These are phyloP conservation scores for Allium cepa DNA, from an alignment of 106 monocot species.

Conservation along the genomic window DNA sequence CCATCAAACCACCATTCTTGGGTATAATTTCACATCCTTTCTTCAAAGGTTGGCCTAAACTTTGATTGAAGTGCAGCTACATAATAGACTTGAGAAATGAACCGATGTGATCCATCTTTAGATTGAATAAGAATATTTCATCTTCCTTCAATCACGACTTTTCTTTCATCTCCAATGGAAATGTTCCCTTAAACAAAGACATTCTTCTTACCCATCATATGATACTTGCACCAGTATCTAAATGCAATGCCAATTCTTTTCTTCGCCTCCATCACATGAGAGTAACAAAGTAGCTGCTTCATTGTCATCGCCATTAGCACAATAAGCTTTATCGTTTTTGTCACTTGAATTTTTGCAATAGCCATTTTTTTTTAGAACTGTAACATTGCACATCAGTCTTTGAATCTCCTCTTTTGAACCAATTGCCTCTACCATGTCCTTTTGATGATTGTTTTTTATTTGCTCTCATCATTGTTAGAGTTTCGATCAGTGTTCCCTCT, in stretches of 20 bases:
- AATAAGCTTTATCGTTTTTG: no score
- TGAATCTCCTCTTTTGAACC: not conserved
- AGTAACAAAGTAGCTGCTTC: not conserved
- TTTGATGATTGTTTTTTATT: not conserved
- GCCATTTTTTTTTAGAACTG: no score
- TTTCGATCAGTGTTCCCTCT: no score
- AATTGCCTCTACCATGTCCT: no score
- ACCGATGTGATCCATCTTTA: not conserved
- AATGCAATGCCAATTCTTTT: not conserved
- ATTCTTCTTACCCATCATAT: slow-evolving; percentile 7
- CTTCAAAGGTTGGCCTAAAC: not conserved
- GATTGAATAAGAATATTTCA: slow-evolving; percentile 1
- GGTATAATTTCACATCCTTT: slow-evolving; percentile 4
- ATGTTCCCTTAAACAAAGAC: not conserved
- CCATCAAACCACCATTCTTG: not conserved
- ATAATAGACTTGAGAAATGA: slow-evolving; percentile 2
- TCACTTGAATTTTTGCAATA: no score
- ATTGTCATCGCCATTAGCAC: not conserved
- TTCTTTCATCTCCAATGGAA: not conserved
- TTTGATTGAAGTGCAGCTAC: not conserved
- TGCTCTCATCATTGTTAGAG: not conserved
- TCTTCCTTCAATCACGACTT: not conserved
- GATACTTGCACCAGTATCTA: slow-evolving; percentile 4
- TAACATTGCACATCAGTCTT: not conserved
- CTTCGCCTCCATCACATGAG: not conserved